Evolutionary conservation across 208 protist species (phyloP).

Genomic region (Trypanosoma platydactyli): DNA sequence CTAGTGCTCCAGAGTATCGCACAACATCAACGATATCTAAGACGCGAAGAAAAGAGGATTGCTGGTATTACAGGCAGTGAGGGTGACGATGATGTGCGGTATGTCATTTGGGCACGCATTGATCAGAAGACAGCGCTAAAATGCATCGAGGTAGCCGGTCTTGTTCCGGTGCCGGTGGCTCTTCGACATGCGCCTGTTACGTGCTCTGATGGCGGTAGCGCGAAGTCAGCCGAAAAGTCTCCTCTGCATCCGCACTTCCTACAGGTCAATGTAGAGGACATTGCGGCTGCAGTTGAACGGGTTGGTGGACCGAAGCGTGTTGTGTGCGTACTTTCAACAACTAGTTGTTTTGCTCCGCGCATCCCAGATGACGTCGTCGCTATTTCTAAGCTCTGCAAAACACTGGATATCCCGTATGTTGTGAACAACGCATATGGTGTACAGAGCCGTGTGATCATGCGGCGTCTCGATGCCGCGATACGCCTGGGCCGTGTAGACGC

Average conservation of each 20-base stretch:
- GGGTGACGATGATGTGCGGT: constrained; percentile 29
- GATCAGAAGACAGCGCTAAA: constrained; percentile 99
- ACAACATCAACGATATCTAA: constrained; percentile 26
- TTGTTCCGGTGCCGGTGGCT: constrained; percentile 54
- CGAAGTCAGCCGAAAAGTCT: background rate
- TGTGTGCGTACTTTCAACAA: constrained; percentile 96
- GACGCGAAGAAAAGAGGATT: background rate
- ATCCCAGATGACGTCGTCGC: constrained; percentile 93
- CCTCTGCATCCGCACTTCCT: constrained; percentile 49
- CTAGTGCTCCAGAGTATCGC: constrained; percentile 74
- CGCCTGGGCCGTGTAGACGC: constrained; percentile 89
- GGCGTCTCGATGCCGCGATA: constrained; percentile 69
- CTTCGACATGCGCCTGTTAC: constrained; percentile 35
- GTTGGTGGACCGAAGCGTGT: constrained; percentile 71
- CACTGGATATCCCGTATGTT: constrained; percentile 88
- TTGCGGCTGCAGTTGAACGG: constrained; percentile 64
- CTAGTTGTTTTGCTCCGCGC: constrained; percentile 98
- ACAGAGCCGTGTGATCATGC: constrained; percentile 87
- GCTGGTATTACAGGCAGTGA: background rate
- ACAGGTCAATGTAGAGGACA: constrained; percentile 64
- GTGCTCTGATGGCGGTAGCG: constrained; percentile 31
- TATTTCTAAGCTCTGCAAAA: constrained; percentile 89
- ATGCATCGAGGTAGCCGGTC: constrained; percentile 90
- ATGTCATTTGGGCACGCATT: constrained; percentile 96
- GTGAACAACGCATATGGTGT: constrained; percentile 99